phyloP scores from a whole-genome alignment of 2,329 filamentous ascomycete species.

The Nothopassalora personata region DNA sequence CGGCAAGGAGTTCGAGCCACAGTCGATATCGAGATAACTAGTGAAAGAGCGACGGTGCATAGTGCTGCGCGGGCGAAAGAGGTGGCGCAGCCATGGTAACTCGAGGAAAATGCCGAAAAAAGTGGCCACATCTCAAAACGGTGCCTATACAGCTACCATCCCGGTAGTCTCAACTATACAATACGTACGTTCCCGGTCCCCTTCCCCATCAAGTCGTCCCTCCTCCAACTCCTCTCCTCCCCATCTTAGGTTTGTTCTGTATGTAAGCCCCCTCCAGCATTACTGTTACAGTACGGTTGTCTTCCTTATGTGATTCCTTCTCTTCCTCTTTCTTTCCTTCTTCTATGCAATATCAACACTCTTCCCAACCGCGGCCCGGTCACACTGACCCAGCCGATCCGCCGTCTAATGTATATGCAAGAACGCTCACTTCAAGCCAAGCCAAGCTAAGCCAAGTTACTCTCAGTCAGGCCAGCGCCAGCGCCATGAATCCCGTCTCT shows the following conservation, averaged over 20 bases:
- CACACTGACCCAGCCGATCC: not conserved
- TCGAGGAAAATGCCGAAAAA: not conserved
- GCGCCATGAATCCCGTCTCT: not conserved
- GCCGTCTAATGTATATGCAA: not conserved
- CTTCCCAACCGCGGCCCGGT: not conserved
- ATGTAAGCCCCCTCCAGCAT: not conserved
- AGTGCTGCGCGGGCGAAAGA: not conserved
- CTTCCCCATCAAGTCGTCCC: not conserved
- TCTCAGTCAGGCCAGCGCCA: not conserved
- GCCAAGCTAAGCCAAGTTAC: not conserved
- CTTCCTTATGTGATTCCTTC: not conserved
- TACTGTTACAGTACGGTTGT: not conserved
- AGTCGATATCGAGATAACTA: not conserved
- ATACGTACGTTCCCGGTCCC: not conserved
- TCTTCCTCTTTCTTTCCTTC: not conserved
- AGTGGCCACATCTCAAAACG: not conserved
- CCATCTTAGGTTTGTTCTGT: not conserved
- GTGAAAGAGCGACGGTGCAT: not conserved
- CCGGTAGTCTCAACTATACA: not conserved
- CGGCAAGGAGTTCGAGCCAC: not conserved
- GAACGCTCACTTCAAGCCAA: not conserved
- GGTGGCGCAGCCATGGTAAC: not conserved
- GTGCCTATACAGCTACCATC: not conserved
- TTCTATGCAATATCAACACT: not conserved
- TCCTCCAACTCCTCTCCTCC: not conserved